These are phyloP conservation scores for Ocimum tenuiflorum DNA, from an alignment of 257 asterid species.

Conservation along the genomic window DNA sequence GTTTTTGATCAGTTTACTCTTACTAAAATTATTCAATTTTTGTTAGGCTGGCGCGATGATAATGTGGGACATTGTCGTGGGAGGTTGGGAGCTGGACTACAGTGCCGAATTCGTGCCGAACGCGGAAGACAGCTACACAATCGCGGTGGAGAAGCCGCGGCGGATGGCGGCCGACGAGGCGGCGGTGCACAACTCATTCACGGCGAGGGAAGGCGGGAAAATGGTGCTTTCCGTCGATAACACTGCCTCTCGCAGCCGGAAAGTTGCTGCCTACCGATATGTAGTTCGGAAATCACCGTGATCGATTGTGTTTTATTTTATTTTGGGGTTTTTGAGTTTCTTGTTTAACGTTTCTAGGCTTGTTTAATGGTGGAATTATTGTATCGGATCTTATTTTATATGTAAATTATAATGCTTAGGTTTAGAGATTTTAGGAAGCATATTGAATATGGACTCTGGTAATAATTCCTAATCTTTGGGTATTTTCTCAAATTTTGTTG, in stretches of 20 bases:
- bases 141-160: constrained; percentile 76
- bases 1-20: too few species aligned
- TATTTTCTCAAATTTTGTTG: too few species aligned
- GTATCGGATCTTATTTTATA: not conserved
- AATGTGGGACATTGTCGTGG: constrained; percentile 83
- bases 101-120: constrained; percentile 65
- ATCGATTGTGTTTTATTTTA: not conserved
- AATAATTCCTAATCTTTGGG: not conserved
- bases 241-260: constrained; percentile 54
- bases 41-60: constrained; percentile 62
- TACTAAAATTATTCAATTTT: not conserved
- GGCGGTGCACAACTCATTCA: constrained; percentile 57
- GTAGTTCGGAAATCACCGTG: constrained; percentile 44
- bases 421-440: constrained; percentile 3
- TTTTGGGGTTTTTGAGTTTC: not conserved
- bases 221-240: constrained; percentile 75
- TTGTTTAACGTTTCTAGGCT: not conserved
- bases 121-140: constrained; percentile 55
- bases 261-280: constrained; percentile 84
- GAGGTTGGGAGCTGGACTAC: constrained; percentile 88
- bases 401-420: constrained; percentile 10
- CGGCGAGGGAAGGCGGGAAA: constrained; percentile 60
- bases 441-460: too few species aligned
- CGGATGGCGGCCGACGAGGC: constrained; percentile 43
- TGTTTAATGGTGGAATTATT: not conserved